phyloP scores from a whole-genome alignment of 2,329 filamentous ascomycete species.

The Aspergillus tubingensis region DNA sequence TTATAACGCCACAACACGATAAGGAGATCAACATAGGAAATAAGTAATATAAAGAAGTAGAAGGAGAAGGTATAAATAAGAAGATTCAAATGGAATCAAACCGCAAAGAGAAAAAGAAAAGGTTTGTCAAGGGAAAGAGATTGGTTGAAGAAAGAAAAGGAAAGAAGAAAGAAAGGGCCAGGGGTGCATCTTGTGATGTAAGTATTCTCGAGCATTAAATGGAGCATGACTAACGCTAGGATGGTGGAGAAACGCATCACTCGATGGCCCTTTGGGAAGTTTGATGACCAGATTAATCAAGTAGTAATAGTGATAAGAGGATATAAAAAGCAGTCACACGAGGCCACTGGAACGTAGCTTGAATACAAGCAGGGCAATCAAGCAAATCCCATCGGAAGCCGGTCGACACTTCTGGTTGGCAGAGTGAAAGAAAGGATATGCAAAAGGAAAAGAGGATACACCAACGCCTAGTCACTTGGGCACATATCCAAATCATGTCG shows the following conservation, averaged over 20 bases:
- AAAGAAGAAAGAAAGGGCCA: conserved; percentile 5
- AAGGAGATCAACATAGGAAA: conserved; percentile 16
- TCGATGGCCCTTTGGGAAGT: conserved; percentile 11
- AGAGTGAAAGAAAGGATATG: conserved; percentile 27
- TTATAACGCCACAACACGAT: conserved; percentile 20
- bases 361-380: conserved; percentile 10
- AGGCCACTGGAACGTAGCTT: conserved; percentile 22
- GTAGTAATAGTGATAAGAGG: conserved; percentile 33
- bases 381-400: conserved; percentile 15
- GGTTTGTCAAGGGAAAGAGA: background rate
- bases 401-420: conserved; percentile 15
- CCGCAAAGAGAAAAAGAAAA: conserved; percentile 18
- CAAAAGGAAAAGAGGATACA: conserved; percentile 30
- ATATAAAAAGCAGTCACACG: conserved; percentile 26
- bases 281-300: conserved; percentile 19
- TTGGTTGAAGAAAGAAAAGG: background rate
- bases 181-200: conserved; percentile 8
- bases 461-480: conserved; percentile 39
- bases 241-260: conserved; percentile 12
- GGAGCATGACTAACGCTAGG: conserved; percentile 20
- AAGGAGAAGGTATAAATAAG: conserved; percentile 25
- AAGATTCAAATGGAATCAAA: conserved; percentile 1
- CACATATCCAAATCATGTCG: conserved; percentile 35
- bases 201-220: conserved; percentile 14
- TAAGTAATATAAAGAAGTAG: conserved; percentile 20